These are phyloP conservation scores for Tricharina praecox DNA, from an alignment of 495 filamentous ascomycete genomes.

Conservation along the genomic window DNA sequence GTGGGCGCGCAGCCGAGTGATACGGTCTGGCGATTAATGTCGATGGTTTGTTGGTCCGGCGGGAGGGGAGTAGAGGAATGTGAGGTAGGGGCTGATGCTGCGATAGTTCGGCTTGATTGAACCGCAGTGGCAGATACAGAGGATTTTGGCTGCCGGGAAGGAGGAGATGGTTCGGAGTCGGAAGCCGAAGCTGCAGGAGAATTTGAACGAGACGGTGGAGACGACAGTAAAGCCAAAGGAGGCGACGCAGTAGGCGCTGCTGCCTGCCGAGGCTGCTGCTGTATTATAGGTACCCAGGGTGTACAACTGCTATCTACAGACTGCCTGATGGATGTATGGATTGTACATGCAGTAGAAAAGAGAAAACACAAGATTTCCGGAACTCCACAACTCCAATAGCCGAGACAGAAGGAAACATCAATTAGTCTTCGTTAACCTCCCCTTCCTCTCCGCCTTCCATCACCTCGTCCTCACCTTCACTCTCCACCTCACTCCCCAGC, in stretches of 20 bases:
- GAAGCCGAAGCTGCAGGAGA: constrained; percentile 6
- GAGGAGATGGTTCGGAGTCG: constrained; percentile 6
- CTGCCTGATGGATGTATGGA: too few relatives aligned
- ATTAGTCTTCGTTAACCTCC: constrained; percentile 10
- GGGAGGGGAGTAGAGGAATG: too few relatives aligned
- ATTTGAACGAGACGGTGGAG: not conserved
- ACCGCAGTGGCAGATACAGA: constrained; percentile 19
- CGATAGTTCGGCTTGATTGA: constrained; percentile 22
- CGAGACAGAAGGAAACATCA: not conserved
- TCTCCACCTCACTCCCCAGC: constrained; percentile 66
- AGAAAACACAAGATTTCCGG: not conserved
- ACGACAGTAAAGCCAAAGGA: not conserved
- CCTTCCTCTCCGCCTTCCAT: constrained; percentile 14
- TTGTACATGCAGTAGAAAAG: too few relatives aligned
- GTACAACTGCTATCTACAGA: too few relatives aligned
- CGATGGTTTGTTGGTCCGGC: constrained; percentile 72
- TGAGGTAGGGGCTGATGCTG: not conserved
- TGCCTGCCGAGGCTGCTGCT: not conserved
- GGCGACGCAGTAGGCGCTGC: not conserved
- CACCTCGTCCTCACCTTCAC: constrained; percentile 53
- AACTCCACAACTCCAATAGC: constrained; percentile 3
- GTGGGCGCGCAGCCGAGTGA: constrained; percentile 91
- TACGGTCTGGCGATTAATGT: constrained; percentile 67
- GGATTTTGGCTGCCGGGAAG: constrained; percentile 9
- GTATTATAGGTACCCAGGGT: too few relatives aligned